These are phyloP conservation scores for Nepenthes mirabilis DNA, from an alignment of 148 eudicot species.

Conservation along the genomic window DNA sequence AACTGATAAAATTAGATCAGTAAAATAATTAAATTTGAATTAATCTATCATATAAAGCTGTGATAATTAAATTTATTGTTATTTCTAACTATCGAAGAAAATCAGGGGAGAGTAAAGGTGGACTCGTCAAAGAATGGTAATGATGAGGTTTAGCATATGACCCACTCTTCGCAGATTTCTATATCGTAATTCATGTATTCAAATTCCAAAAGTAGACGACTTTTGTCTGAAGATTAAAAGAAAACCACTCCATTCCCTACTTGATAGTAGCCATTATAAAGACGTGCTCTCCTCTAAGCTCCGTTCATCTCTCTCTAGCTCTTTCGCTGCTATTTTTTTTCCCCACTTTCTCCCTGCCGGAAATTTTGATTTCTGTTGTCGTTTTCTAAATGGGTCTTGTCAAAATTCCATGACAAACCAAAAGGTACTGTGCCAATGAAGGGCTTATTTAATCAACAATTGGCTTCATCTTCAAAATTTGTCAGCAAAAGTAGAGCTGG, in stretches of 20 bases:
- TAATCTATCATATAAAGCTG: too few relatives aligned
- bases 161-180: background rate
- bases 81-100: background rate
- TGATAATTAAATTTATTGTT: too few relatives aligned
- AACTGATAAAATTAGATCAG: too few relatives aligned
- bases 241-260: background rate
- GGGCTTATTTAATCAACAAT: background rate
- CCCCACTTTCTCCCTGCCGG: background rate
- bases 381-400: conserved; percentile 11
- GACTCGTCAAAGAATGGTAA: background rate
- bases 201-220: too few relatives aligned
- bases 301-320: background rate
- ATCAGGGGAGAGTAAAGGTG: background rate
- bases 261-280: background rate
- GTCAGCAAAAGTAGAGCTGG: background rate
- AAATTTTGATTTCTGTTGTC: background rate
- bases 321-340: conserved; percentile 1
- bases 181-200: background rate
- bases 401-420: conserved; percentile 6
- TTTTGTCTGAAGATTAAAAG: background rate
- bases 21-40: too few relatives aligned
- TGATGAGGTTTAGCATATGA: background rate
- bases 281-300: conserved; percentile 24
- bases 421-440: background rate
- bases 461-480: background rate